Conservation (phyloP, 225 moss, liverwort and hornwort species). For the Straminergon stramineum region DNA sequence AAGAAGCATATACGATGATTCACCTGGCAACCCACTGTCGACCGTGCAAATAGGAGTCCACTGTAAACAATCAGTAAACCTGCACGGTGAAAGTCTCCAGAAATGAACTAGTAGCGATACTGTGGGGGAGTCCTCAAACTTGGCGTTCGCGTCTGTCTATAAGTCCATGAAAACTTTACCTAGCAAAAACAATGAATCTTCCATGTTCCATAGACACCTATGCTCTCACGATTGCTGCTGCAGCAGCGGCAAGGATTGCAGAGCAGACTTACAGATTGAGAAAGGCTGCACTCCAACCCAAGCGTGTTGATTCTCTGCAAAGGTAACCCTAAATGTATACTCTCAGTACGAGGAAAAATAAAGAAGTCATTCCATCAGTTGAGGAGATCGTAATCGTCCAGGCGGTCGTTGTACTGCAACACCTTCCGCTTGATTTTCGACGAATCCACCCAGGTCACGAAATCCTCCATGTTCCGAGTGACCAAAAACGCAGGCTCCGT, state of each 20-base stretch:
- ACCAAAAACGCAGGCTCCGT: conserved; percentile 87
- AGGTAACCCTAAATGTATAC: background rate
- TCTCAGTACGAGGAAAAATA: background rate
- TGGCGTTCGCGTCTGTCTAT: background rate
- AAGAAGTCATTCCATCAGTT: conserved; percentile 13
- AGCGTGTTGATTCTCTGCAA: background rate
- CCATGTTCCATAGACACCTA: background rate
- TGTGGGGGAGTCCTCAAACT: background rate
- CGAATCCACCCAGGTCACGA: conserved; percentile 95
- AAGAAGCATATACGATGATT: background rate
- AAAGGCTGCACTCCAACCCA: background rate
- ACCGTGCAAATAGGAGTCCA: background rate
- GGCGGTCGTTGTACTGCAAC: conserved; percentile 71
- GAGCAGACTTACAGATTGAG: background rate
- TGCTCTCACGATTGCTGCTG: background rate
- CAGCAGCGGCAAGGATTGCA: background rate
- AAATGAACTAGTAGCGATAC: background rate
- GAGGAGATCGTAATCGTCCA: conserved; percentile 88
- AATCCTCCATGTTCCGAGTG: conserved; percentile 91
- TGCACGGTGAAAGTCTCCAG: background rate
- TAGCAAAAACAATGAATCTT: background rate
- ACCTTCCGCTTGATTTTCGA: conserved; percentile 98
- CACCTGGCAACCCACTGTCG: background rate
- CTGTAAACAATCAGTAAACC: background rate
- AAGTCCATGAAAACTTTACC: background rate